Conservation (phyloP, 202 grass and related monocot genomes). For the Panicum hallii region DNA sequence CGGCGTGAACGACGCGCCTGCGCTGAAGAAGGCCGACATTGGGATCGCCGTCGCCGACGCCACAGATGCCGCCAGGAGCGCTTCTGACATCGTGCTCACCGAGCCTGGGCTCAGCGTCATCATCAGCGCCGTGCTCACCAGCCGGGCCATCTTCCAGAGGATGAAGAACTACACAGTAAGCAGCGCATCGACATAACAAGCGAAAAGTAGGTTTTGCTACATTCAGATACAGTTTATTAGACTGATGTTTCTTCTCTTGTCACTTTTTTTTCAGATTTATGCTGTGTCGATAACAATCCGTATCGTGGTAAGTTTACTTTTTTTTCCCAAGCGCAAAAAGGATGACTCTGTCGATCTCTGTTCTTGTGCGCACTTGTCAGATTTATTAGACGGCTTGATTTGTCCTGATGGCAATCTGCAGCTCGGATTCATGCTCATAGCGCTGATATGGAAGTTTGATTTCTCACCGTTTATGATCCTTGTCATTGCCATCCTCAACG, state of each 20-base stretch:
- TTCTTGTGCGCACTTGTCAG: neutral
- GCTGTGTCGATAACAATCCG: slow-evolving; percentile 97
- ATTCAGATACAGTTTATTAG: slow-evolving; percentile 17
- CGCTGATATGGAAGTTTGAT: slow-evolving; percentile 94
- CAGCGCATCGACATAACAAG: neutral
- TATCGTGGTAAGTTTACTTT: slow-evolving; percentile 77
- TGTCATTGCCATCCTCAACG: slow-evolving; percentile 95
- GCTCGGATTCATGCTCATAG: slow-evolving; percentile 95
- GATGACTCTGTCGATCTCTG: neutral
- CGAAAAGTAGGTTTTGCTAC: neutral
- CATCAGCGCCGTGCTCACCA: slow-evolving; percentile 96
- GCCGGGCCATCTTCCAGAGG: slow-evolving; percentile 93
- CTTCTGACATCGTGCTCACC: slow-evolving; percentile 93
- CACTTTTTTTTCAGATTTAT: slow-evolving; percentile 70
- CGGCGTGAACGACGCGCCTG: slow-evolving; percentile 93
- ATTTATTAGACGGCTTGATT: neutral
- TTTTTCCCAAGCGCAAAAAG: neutral
- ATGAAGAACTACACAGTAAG: slow-evolving; percentile 99
- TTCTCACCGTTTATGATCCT: slow-evolving; percentile 99
- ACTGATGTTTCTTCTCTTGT: slow-evolving; percentile 13
- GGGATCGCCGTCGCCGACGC: slow-evolving; percentile 93
- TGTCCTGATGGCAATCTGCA: slow-evolving; percentile 41
- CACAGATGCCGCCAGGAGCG: slow-evolving; percentile 85
- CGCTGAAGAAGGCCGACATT: slow-evolving; percentile 94
- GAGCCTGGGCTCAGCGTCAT: slow-evolving; percentile 92